Evolutionary conservation across 176 grass and related monocot species (phyloP).

Genomic region (Cenchrus purpureus): DNA sequence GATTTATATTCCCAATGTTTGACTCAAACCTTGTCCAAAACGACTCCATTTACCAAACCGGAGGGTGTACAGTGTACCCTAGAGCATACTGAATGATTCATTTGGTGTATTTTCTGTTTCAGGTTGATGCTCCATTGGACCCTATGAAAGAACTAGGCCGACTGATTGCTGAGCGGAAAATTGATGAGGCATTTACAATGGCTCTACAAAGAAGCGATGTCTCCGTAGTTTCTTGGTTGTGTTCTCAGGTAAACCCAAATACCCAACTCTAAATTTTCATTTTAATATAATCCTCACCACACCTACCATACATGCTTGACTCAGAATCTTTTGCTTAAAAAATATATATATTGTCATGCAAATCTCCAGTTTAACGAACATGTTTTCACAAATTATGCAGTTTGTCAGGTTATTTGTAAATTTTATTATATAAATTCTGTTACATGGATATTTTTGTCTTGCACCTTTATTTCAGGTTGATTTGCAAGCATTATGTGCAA

Average conservation of each 20-base stretch:
- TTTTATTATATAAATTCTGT: neutral
- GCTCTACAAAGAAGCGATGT: constrained; percentile 91
- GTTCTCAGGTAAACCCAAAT: constrained; percentile 62
- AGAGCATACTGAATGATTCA: neutral
- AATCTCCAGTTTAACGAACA: constrained; percentile 10
- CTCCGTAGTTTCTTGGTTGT: constrained; percentile 91
- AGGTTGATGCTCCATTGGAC: constrained; percentile 76
- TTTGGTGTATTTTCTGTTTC: constrained; percentile 43
- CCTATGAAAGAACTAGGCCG: constrained; percentile 74
- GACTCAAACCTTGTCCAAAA: too few relatives aligned
- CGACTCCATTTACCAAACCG: too few relatives aligned
- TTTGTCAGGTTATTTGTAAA: neutral
- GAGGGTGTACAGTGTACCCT: neutral
- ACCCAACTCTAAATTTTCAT: neutral
- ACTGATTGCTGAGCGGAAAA: constrained; percentile 75
- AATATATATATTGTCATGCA: neutral
- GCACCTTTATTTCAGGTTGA: constrained; percentile 63
- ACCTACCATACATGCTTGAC: neutral
- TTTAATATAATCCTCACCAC: neutral
- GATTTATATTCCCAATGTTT: too few relatives aligned
- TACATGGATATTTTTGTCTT: neutral
- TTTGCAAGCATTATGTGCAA: constrained; percentile 69
- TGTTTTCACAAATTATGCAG: neutral
- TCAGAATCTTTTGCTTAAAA: neutral
- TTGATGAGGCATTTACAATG: constrained; percentile 88